A percentile compares a stretch with the other conserved stretches of the same genome.
Evolutionary conservation across 2,329 filamentous ascomycete genomes (phyloP).

Genomic region (Diaporthe sp.): DNA sequence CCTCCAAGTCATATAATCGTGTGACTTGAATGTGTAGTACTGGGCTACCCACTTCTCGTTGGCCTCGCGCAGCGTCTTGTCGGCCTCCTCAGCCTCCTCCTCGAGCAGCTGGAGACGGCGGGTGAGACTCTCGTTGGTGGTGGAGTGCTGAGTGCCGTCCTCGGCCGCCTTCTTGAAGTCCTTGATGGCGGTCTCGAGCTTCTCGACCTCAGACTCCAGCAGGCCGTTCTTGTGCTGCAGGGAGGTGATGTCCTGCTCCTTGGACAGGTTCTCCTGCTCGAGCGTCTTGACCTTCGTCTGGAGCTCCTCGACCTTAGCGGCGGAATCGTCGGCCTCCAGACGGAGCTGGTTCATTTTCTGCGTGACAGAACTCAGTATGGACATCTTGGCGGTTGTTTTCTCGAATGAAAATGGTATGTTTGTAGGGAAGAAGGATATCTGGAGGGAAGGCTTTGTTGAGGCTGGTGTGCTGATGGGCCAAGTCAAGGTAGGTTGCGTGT

Average conservation of each 20-base stretch:
- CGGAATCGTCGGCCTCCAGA: conserved; percentile 89
- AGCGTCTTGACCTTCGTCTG: conserved; percentile 88
- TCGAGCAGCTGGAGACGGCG: conserved; percentile 95
- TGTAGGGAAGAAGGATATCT: not conserved
- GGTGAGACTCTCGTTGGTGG: conserved; percentile 91
- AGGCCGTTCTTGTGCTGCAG: conserved; percentile 95
- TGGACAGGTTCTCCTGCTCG: conserved; percentile 94
- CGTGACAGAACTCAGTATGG: conserved; percentile 47
- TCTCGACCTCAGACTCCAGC: conserved; percentile 92
- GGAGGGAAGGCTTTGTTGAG: not conserved
- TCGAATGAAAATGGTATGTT: not conserved
- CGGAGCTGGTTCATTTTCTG: conserved; percentile 97
- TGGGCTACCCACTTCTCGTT: conserved; percentile 90
- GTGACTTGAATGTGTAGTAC: conserved; percentile 42
- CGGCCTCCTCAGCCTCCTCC: conserved; percentile 96
- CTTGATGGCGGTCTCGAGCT: conserved; percentile 86
- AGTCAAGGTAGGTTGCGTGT: conserved; percentile 2
- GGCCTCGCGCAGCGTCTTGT: conserved; percentile 95
- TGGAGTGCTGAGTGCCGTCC: conserved; percentile 84
- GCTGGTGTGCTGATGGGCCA: not conserved
- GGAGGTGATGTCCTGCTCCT: conserved; percentile 98
- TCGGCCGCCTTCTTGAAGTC: conserved; percentile 89
- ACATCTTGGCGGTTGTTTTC: conserved; percentile 38
- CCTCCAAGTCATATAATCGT: conserved; percentile 42
- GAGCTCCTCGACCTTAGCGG: conserved; percentile 87